Percentiles rank a stretch among this genome's conserved stretches.
phyloP scores from a whole-genome alignment of 352 stramenopile species.

The Phytophthora sansomeana region DNA sequence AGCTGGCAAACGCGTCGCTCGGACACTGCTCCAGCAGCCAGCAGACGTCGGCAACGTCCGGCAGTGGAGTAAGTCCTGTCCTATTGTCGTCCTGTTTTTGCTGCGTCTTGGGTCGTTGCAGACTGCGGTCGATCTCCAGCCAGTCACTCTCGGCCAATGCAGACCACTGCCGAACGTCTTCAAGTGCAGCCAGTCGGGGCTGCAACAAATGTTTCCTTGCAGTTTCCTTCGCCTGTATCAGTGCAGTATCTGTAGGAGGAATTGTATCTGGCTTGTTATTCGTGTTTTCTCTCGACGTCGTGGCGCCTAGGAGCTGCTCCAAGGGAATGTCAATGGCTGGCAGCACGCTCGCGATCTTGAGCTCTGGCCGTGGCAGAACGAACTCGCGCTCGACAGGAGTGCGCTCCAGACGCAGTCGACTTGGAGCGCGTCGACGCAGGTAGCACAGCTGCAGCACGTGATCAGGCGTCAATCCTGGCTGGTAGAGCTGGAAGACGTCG shows the following conservation, averaged over 20 bases:
- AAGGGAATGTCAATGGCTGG: constrained; percentile 38
- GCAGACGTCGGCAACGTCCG: constrained; percentile 33
- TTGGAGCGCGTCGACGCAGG: constrained; percentile 46
- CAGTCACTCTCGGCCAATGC: constrained; percentile 54
- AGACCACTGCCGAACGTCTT: constrained; percentile 41
- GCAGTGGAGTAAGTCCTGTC: constrained; percentile 10
- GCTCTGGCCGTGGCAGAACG: constrained; percentile 50
- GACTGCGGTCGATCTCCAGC: constrained; percentile 35
- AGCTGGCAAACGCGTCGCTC: constrained; percentile 49
- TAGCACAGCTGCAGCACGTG: constrained; percentile 72
- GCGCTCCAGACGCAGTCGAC: constrained; percentile 22
- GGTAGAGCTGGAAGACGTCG: constrained; percentile 70
- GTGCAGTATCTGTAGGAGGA: neutral
- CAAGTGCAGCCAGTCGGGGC: constrained; percentile 31
- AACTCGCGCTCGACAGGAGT: constrained; percentile 55
- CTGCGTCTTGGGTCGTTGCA: constrained; percentile 15
- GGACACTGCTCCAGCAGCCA: constrained; percentile 49
- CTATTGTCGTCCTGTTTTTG: constrained; percentile 11
- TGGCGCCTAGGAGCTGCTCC: constrained; percentile 20
- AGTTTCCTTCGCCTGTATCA: constrained; percentile 21
- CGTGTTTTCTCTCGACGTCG: neutral
- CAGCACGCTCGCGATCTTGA: constrained; percentile 52
- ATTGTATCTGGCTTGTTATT: neutral
- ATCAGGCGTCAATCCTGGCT: constrained; percentile 54
- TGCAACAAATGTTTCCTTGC: constrained; percentile 36